A percentile compares a stretch with the other conserved stretches of the same genome.
Evolutionary conservation across 768 basidiomycete species (phyloP).

Genomic region (Pluteus cervinus): DNA sequence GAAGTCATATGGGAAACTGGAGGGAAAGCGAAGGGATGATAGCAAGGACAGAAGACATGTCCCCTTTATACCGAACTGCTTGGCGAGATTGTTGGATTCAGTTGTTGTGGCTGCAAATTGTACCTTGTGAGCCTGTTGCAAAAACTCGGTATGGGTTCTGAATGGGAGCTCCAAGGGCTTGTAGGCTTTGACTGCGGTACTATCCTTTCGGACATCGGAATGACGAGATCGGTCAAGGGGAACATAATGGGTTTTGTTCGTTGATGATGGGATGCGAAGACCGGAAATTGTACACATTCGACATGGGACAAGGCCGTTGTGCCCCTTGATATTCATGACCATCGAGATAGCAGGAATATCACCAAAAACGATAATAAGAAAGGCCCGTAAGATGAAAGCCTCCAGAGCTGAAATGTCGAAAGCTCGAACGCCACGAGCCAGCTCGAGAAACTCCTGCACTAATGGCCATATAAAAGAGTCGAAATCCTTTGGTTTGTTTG

Average conservation of each 20-base stretch:
- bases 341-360: constrained; percentile 15
- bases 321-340: constrained; percentile 33
- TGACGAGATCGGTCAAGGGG: constrained; percentile 18
- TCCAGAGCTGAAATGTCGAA: constrained; percentile 19
- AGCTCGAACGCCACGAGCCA: constrained; percentile 30
- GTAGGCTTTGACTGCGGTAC: constrained; percentile 9
- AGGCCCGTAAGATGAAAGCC: constrained; percentile 21
- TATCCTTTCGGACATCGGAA: constrained; percentile 6
- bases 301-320: constrained; percentile 29
- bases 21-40: constrained; percentile 27
- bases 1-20: constrained; percentile 39
- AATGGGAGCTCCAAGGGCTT: constrained; percentile 28
- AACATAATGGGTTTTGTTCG: constrained; percentile 13
- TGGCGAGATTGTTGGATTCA: constrained; percentile 13
- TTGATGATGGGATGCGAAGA: constrained; percentile 8
- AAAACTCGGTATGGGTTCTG: constrained; percentile 22
- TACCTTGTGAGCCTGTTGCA: constrained; percentile 17
- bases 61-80: constrained; percentile 24
- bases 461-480: constrained; percentile 38
- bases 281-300: constrained; percentile 30
- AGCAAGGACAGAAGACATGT: constrained; percentile 23
- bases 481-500: constrained; percentile 32
- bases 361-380: constrained; percentile 22
- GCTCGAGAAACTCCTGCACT: constrained; percentile 28
- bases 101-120: constrained; percentile 13